Evolutionary conservation across 2,329 filamentous ascomycete species (phyloP).

Genomic region (Fusarium floridanum): DNA sequence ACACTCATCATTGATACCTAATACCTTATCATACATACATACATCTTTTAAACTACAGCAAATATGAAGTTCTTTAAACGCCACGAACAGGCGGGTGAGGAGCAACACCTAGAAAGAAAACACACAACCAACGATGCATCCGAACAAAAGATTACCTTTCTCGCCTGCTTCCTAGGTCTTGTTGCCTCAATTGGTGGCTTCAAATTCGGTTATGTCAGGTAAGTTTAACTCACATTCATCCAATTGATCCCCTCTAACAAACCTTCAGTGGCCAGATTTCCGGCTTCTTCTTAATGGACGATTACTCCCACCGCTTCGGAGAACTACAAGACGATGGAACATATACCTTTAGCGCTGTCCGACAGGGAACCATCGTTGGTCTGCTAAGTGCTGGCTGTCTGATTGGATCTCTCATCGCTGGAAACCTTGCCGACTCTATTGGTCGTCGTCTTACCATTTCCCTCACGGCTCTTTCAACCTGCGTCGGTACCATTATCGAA

Average conservation of each 20-base stretch:
- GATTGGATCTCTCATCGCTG: constrained; percentile 68
- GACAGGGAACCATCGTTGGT: constrained; percentile 73
- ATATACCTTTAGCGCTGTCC: constrained; percentile 67
- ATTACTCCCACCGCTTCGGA: constrained; percentile 69
- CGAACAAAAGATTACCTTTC: constrained; percentile 53
- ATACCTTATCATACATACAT: too few species aligned
- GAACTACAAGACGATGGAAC: constrained; percentile 53
- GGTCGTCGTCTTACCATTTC: constrained; percentile 74
- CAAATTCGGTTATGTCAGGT: constrained; percentile 71
- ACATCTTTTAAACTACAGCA: constrained; percentile 7
- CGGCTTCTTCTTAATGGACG: constrained; percentile 71
- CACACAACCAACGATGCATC: constrained; percentile 9
- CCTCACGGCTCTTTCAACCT: constrained; percentile 72
- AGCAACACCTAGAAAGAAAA: constrained; percentile 38
- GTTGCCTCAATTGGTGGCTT: constrained; percentile 69
- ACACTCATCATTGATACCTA: constrained; percentile 4
- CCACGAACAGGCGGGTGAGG: constrained; percentile 34
- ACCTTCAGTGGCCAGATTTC: constrained; percentile 67
- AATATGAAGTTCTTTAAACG: constrained; percentile 42
- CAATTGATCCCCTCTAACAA: neutral
- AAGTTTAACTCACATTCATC: too few species aligned
- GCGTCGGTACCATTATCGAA: constrained; percentile 73
- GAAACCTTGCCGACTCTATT: constrained; percentile 71
- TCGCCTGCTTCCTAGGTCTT: constrained; percentile 62
- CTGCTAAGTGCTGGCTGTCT: constrained; percentile 72